A percentile compares a stretch with the other conserved stretches of the same genome.
These are phyloP conservation scores for Leccinum obscurum DNA, from an alignment of 768 basidiomycete genomes.

Conservation along the genomic window DNA sequence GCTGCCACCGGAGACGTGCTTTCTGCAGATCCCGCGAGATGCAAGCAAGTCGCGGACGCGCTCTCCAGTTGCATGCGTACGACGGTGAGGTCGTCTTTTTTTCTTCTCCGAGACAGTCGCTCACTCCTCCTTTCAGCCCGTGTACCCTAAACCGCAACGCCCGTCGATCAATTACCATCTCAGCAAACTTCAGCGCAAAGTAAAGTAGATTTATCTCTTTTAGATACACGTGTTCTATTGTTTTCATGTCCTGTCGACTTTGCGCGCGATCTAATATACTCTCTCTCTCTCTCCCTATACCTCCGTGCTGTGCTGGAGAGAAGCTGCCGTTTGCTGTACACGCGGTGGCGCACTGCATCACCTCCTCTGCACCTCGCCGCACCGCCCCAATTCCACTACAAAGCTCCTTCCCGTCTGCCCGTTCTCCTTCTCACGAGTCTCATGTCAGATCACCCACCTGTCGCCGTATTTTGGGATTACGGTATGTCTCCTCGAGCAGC, in stretches of 20 bases:
- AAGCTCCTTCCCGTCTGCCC: slow-evolving; percentile 12
- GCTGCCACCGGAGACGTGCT: slow-evolving; percentile 67
- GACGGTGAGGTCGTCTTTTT: slow-evolving; percentile 54
- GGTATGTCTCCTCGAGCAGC: slow-evolving; percentile 20
- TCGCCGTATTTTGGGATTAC: slow-evolving; percentile 46
- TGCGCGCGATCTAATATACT: neutral
- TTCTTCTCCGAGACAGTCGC: neutral
- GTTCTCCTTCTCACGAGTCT: slow-evolving; percentile 13
- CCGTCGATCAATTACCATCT: slow-evolving; percentile 91
- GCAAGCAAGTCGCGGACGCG: slow-evolving; percentile 56
- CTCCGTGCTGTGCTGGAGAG: neutral
- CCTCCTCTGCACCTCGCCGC: slow-evolving; percentile 5
- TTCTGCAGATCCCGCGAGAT: slow-evolving; percentile 45
- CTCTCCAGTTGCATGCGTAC: slow-evolving; percentile 85
- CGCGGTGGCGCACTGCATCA: slow-evolving; percentile 7
- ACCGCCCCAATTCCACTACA: slow-evolving; percentile 20
- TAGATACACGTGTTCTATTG: slow-evolving; percentile 15
- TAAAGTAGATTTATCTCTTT: slow-evolving; percentile 51
- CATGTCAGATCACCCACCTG: slow-evolving; percentile 39
- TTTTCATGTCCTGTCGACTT: neutral
- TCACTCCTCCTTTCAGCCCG: slow-evolving; percentile 47
- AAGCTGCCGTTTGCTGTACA: slow-evolving; percentile 14
- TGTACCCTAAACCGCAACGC: slow-evolving; percentile 63
- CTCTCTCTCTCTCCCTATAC: too few species aligned
- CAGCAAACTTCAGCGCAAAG: slow-evolving; percentile 71